Base-by-base conservation (phyloP, 305 asterid species). In the Fraxinus greggii region DNA sequence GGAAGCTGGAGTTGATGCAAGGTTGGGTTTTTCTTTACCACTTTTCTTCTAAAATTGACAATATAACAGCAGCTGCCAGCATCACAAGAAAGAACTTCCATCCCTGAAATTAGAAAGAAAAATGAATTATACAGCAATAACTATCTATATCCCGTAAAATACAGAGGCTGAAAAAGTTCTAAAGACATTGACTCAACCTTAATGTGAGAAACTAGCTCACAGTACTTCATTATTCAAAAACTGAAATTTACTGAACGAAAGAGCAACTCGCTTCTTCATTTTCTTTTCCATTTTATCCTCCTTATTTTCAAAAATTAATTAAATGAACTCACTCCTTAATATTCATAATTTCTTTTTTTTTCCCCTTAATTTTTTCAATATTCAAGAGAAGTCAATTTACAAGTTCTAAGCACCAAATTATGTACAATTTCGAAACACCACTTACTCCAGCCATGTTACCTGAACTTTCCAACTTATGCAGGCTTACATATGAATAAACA, bases 71-170 rank as follows among this genome's bases (percentile, higher is more conserved):
- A 80, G 28, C 80, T 75, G 23, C 89, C 83, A 42, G 89, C 81
- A 79, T 88, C 90, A 80, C 90, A 88, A 21, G 92, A 86, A 79
- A 88, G 75, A 83, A 91, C 77, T 85, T 89, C 98, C 98, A 95
- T 92, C 72, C 54, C 76, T 72, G 76, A 32, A 72, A 72, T 32
- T n/a, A 72, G 42, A 40, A 72, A 72, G 26, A 32, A 72, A 15
- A 32, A 72, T 72, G 76, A 32, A 72, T 67, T 31, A 72, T 31
- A 32, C 32, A 29, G 42, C 40, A 70, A 31, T 15, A 70, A 17
- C 23, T 70, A 29, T 29, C 76, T 70, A 31, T 32, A 32, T 17
- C 42, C 45, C 76, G 32, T 72, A 42, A 42, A 42, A 31, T 28
- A 67, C 73, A 65, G n/a, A 26, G 7, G 31, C 35, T 65, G 15